phyloP scores from a whole-genome alignment of 164 flowering plant genomes.

The Pachysandra terminalis region DNA sequence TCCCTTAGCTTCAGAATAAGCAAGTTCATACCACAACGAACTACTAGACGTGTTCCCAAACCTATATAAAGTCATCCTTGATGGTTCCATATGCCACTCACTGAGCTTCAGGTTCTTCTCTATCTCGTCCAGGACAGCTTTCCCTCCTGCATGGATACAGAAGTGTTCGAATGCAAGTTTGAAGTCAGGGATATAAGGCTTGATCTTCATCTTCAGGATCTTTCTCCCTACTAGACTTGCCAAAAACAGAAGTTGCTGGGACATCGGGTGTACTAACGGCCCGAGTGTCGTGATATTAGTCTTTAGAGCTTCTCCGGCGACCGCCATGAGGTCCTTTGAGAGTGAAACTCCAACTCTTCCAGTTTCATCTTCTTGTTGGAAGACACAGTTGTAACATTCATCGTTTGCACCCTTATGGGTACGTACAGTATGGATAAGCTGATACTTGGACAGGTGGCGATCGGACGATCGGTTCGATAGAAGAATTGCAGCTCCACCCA shows the following conservation, averaged over 20 bases:
- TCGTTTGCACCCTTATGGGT: conserved; percentile 13
- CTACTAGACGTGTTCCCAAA: too few relatives aligned
- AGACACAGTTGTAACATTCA: conserved; percentile 7
- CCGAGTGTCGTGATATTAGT: too few relatives aligned
- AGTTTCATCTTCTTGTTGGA: too few relatives aligned
- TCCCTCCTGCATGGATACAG: conserved; percentile 20
- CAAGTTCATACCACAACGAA: conserved; percentile 20
- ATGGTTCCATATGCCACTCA: conserved; percentile 15
- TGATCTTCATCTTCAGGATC: conserved; percentile 8
- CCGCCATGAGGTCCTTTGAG: too few relatives aligned
- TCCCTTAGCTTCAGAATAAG: conserved; percentile 18
- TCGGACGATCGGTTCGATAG: not conserved
- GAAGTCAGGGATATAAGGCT: conserved; percentile 14
- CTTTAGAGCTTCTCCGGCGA: too few relatives aligned
- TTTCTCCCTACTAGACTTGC: conserved; percentile 3
- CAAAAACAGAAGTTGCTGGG: conserved; percentile 10
- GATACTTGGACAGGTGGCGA: conserved; percentile 7
- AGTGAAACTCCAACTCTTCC: conserved; percentile 5
- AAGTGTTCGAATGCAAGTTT: conserved; percentile 15
- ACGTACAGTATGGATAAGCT: too few relatives aligned
- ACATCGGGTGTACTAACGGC: conserved; percentile 13
- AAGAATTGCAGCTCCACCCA: too few relatives aligned
- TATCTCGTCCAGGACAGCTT: conserved; percentile 19
- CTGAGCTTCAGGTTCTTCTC: conserved; percentile 16
- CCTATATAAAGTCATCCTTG: conserved; percentile 23